These are phyloP conservation scores for Erythrobasidium yunnanense DNA, from an alignment of 768 basidiomycete species.

Conservation along the genomic window DNA sequence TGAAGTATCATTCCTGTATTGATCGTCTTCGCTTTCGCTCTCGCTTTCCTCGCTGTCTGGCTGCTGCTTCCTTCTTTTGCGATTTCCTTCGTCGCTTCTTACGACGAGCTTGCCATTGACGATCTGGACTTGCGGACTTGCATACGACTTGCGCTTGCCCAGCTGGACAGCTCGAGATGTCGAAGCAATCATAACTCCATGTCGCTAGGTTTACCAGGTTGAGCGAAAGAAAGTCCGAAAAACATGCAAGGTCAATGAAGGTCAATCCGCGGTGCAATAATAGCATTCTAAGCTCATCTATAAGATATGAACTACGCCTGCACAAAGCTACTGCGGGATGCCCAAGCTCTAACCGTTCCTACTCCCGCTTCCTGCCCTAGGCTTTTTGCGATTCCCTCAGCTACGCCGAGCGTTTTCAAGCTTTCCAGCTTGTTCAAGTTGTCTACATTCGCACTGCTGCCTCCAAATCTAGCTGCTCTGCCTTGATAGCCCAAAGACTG, in stretches of 20 bases:
- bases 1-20: not conserved
- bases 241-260: not conserved
- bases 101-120: slow-evolving; percentile 22
- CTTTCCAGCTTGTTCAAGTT: slow-evolving; percentile 19
- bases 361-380: slow-evolving; percentile 22
- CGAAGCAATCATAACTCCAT: not conserved
- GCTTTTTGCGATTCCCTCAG: slow-evolving; percentile 23
- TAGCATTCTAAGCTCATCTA: not conserved
- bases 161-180: not conserved
- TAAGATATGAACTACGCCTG: not conserved
- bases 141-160: not conserved
- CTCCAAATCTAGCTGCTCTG: slow-evolving; percentile 12
- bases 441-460: not conserved
- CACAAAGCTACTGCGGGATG: slow-evolving; percentile 11
- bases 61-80: not conserved
- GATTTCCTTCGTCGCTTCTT: not conserved
- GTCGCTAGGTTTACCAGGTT: not conserved
- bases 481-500: slow-evolving; percentile 23
- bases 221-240: not conserved
- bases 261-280: not conserved
- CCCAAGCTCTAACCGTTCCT: slow-evolving; percentile 19
- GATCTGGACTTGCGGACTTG: slow-evolving; percentile 19
- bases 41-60: not conserved
- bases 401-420: slow-evolving; percentile 9
- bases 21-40: not conserved